Evolutionary conservation across 176 grass and related monocot genomes (phyloP), one percentile per base, ranked within the genome.

Genomic region (Eleusine coracana): DNA sequence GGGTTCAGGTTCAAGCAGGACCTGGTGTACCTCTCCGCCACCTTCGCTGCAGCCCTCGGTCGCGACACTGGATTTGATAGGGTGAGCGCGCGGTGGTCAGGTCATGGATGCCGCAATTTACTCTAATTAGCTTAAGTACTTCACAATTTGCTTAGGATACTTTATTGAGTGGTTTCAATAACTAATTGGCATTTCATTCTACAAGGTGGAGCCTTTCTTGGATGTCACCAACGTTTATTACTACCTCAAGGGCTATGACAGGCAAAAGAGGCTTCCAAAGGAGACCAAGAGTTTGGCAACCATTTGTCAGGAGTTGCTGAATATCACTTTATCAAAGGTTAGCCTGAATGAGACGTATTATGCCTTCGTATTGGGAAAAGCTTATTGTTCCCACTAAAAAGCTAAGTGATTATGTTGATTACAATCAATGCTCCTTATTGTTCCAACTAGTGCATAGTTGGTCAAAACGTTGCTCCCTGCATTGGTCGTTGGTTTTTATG

Each of bases 1-100:
- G 96, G 96, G 64, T 98, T 98, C 68, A 76, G 83, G 51, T 98
- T 98, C 80, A 98, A 96, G 80, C 96, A 98, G 87, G 96, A 98
- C 66, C 86, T 98, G 23, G 85, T 90, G 68, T 98, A 86, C 65
- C 90, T 98, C 31, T 98, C 93, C 27, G 82, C 86, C 64, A 98
- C 96, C 67, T 98, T 98, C 85, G 70, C 92, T 7, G 85, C 91
- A 10, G 74, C 85, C 3, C 86, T 93, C 23, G 91, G 93, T 7
- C 18, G 80, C 50, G 80, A 85, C 16, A 59, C 65, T 44, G 89
- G 91, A 58, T 98, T 98, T 58, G 85, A 85, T 54, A 82, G 68
- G 84, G 93, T 98, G 90, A 74, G 77, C 16, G 66, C 49, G 14
- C 37, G 17, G 5, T 77, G 14, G 66, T 62, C 66, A 46, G 56